These are phyloP conservation scores for Schwanniomyces polymorphus DNA, from an alignment of 805 yeast genomes.

Conservation along the genomic window DNA sequence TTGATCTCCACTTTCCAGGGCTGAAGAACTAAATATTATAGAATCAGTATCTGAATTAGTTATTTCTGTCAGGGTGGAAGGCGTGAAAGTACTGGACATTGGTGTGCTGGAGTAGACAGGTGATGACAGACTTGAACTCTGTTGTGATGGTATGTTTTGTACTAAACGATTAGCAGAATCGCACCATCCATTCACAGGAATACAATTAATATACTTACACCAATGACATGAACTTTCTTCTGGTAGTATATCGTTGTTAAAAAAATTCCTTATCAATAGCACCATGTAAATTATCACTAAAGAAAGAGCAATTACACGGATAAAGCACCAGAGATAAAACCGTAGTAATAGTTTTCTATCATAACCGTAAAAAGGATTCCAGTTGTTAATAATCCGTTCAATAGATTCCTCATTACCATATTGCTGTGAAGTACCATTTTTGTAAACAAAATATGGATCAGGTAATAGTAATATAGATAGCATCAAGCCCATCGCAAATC, in stretches of 20 bases:
- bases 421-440: slow-evolving; percentile 38
- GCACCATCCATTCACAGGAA: slow-evolving; percentile 74
- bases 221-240: slow-evolving; percentile 60
- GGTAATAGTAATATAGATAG: slow-evolving; percentile 50
- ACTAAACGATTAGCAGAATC: slow-evolving; percentile 43
- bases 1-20: too few relatives aligned
- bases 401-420: slow-evolving; percentile 25
- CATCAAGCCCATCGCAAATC: slow-evolving; percentile 62
- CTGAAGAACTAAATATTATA: too few relatives aligned
- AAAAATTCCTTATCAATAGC: slow-evolving; percentile 49
- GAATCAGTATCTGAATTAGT: too few relatives aligned
- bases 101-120: too few relatives aligned
- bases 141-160: slow-evolving; percentile 7
- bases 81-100: too few relatives aligned
- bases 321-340: slow-evolving; percentile 54
- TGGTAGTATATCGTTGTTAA: slow-evolving; percentile 20
- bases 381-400: slow-evolving; percentile 33
- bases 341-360: slow-evolving; percentile 31
- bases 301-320: slow-evolving; percentile 45
- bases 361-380: slow-evolving; percentile 39
- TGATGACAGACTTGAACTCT: too few relatives aligned
- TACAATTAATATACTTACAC: slow-evolving; percentile 73
- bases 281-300: slow-evolving; percentile 52
- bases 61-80: too few relatives aligned
- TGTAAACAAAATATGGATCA: slow-evolving; percentile 53